Evolutionary conservation across 192 early-diverging fungal genomes (phyloP).

Genomic region (Kappamyces sp.): DNA sequence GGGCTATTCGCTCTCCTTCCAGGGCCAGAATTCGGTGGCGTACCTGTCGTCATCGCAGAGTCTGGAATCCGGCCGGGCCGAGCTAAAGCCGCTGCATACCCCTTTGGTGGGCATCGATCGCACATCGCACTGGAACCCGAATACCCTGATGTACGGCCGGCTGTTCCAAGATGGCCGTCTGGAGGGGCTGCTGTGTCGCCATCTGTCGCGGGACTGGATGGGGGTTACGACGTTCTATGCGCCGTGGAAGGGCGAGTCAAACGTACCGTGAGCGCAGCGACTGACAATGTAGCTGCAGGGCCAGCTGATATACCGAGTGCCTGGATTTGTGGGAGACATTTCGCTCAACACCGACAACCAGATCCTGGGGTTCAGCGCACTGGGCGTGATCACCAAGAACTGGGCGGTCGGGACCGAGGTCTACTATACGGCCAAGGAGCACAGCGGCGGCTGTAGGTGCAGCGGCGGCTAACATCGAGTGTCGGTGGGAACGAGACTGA

Average conservation of each 20-base stretch:
- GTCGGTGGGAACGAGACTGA: conserved; percentile 27
- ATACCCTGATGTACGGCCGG: conserved; percentile 65
- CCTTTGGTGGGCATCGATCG: background rate
- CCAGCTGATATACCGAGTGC: conserved; percentile 66
- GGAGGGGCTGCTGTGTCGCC: conserved; percentile 57
- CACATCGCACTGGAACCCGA: conserved; percentile 37
- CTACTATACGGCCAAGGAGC: conserved; percentile 59
- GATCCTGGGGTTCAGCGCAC: conserved; percentile 72
- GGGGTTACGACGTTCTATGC: conserved; percentile 60
- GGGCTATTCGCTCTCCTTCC: conserved; percentile 64
- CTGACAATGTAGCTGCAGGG: conserved; percentile 38
- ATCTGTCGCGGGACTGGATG: conserved; percentile 47
- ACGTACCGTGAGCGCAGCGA: conserved; percentile 10
- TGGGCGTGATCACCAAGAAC: conserved; percentile 62
- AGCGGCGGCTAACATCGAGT: conserved; percentile 17
- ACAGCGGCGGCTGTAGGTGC: conserved; percentile 78
- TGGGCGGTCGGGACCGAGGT: conserved; percentile 45
- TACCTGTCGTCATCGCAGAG: conserved; percentile 75
- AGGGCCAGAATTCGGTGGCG: conserved; percentile 56
- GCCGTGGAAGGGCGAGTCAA: conserved; percentile 34
- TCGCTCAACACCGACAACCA: conserved; percentile 71
- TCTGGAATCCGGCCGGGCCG: conserved; percentile 30
- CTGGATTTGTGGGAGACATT: conserved; percentile 56
- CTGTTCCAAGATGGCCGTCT: conserved; percentile 63
- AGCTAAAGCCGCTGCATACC: conserved; percentile 3